phyloP scores from a whole-genome alignment of 2,329 filamentous ascomycete species.

The Huntiella decipiens region DNA sequence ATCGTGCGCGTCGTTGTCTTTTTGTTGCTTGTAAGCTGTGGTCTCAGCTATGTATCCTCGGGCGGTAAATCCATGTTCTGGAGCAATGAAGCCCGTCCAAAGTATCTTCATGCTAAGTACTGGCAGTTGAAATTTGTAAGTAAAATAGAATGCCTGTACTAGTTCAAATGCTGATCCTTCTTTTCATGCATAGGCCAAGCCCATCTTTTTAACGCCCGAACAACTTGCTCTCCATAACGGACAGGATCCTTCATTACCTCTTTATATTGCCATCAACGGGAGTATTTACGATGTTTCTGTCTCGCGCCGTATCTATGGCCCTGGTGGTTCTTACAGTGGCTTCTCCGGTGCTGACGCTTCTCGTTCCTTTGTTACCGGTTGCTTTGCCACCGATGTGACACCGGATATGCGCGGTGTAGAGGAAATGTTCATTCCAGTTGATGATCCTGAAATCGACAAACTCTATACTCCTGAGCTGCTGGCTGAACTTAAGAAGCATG shows the following conservation, averaged over 20 bases:
- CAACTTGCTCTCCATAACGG: conserved; percentile 65
- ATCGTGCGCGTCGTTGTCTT: conserved; percentile 50
- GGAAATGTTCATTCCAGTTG: conserved; percentile 56
- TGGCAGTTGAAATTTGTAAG: conserved; percentile 44
- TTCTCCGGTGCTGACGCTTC: conserved; percentile 78
- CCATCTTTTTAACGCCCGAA: conserved; percentile 44
- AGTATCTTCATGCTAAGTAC: conserved; percentile 38
- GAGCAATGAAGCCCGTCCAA: conserved; percentile 40
- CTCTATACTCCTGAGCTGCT: conserved; percentile 37
- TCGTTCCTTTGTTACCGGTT: conserved; percentile 79
- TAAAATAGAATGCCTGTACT: conserved; percentile 6
- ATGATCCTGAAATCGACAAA: conserved; percentile 42
- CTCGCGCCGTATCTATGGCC: conserved; percentile 52
- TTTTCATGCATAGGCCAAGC: conserved; percentile 30
- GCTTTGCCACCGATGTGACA: conserved; percentile 70
- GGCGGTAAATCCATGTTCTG: conserved; percentile 51
- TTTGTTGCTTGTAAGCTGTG: conserved; percentile 44
- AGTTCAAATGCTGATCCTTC: background rate
- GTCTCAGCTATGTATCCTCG: conserved; percentile 59
- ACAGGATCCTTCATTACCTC: conserved; percentile 50
- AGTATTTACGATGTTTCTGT: conserved; percentile 69
- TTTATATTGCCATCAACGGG: conserved; percentile 81
- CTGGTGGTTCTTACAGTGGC: conserved; percentile 69
- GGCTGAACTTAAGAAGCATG: conserved; percentile 35
- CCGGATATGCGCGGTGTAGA: conserved; percentile 76